Evolutionary conservation across 1,284 basidiomycete genomes (phyloP).

Genomic region (Rhizoctonia solani): DNA sequence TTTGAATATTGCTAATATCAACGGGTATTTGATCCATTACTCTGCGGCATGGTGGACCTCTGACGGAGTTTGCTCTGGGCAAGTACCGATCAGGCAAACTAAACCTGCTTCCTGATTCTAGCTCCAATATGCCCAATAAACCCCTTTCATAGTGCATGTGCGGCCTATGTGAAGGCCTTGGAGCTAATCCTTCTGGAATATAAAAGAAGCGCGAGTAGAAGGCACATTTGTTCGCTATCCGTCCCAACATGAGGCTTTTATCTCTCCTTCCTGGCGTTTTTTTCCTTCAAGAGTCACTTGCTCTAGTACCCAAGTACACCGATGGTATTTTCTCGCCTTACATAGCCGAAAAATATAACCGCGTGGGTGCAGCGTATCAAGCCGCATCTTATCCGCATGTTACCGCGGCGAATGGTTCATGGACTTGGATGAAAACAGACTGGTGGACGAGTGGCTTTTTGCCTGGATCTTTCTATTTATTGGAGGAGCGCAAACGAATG

Average conservation of each 20-base stretch:
- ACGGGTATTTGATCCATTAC: too few species aligned
- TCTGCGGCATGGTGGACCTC: too few species aligned
- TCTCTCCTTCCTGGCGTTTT: not conserved
- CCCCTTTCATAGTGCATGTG: not conserved
- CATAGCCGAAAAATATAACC: constrained; percentile 24
- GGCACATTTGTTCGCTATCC: not conserved
- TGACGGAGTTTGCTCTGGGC: too few species aligned
- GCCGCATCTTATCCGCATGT: constrained; percentile 63
- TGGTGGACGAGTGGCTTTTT: constrained; percentile 74
- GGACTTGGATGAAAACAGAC: constrained; percentile 57
- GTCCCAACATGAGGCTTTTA: constrained; percentile 5
- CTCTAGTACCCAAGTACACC: constrained; percentile 9
- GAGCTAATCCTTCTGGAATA: not conserved
- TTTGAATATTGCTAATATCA: too few species aligned
- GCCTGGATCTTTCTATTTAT: constrained; percentile 61
- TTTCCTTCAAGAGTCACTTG: not conserved
- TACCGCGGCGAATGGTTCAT: constrained; percentile 55
- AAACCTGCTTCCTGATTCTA: not conserved
- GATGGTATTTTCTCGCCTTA: constrained; percentile 25
- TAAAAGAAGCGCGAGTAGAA: not conserved
- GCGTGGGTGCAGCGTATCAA: constrained; percentile 33
- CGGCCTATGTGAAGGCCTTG: not conserved
- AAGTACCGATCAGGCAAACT: not conserved
- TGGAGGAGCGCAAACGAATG: constrained; percentile 53
- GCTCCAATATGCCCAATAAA: not conserved